phyloP scores from a whole-genome alignment of 768 basidiomycete species.

The Rickenella mellea region DNA sequence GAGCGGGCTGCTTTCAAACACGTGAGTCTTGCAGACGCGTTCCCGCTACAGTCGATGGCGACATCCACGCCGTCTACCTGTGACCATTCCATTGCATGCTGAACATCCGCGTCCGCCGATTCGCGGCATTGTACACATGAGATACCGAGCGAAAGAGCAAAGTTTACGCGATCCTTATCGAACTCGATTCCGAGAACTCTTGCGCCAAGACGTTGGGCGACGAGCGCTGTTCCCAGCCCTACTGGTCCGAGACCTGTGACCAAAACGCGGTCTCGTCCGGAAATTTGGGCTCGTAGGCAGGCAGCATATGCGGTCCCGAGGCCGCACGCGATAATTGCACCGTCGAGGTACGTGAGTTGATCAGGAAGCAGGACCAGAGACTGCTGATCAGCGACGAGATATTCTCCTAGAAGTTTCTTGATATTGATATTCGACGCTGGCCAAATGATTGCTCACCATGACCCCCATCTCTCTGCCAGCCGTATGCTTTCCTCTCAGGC shows the following conservation, averaged over 20 bases:
- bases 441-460: neutral
- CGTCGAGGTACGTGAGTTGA: constrained; percentile 1
- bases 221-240: neutral
- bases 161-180: constrained; percentile 1
- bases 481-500: neutral
- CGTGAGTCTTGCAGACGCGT: neutral
- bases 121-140: neutral
- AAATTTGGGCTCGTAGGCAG: neutral
- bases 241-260: constrained; percentile 2
- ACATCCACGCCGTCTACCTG: neutral
- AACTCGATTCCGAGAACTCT: neutral
- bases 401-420: neutral
- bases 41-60: neutral
- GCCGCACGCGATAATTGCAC: constrained; percentile 1
- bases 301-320: constrained; percentile 1
- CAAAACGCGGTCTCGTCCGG: neutral
- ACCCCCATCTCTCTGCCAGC: constrained; percentile 2
- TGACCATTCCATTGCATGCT: neutral
- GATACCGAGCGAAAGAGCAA: neutral
- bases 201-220: neutral
- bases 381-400: neutral
- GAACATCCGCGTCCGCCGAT: neutral
- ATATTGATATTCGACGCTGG: neutral
- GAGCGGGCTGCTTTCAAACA: neutral
- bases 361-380: neutral